A percentile compares a stretch with the other conserved stretches of the same genome.
Conservation (phyloP, 495 filamentous ascomycete species). For the Melanomma pulvis-pyrius region DNA sequence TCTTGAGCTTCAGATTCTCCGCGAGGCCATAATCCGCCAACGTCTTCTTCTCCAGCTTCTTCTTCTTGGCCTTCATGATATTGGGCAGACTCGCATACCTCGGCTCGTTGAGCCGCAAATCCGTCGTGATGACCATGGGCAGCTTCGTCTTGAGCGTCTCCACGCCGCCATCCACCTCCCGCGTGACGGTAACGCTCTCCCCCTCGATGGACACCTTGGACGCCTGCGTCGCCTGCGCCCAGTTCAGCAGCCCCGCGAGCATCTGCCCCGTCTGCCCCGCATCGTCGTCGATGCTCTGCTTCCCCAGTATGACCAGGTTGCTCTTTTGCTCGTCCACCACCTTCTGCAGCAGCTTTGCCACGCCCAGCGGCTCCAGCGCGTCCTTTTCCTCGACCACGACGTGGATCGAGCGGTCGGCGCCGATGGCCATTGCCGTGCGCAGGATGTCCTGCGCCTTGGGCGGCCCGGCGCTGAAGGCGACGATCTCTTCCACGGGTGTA, state of each 20-base stretch:
- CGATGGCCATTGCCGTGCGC: constrained; percentile 98
- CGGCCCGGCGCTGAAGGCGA: constrained; percentile 84
- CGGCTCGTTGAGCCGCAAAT: constrained; percentile 92
- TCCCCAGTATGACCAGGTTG: constrained; percentile 90
- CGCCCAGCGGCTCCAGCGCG: constrained; percentile 79
- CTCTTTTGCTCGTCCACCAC: constrained; percentile 80
- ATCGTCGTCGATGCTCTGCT: constrained; percentile 98
- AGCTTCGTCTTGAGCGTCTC: constrained; percentile 84
- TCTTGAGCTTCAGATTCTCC: constrained; percentile 75
- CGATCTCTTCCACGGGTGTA: constrained; percentile 76
- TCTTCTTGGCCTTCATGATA: constrained; percentile 99
- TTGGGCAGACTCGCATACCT: constrained; percentile 93
- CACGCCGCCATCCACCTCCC: constrained; percentile 93
- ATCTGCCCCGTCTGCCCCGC: constrained; percentile 96
- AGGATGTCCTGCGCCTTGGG: constrained; percentile 83
- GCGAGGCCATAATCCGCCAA: constrained; percentile 76
- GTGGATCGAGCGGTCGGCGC: constrained; percentile 87
- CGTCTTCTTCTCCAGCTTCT: constrained; percentile 89
- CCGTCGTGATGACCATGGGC: constrained; percentile 91
- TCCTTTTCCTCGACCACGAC: constrained; percentile 68
- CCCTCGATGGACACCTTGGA: constrained; percentile 74
- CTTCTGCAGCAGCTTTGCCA: constrained; percentile 82
- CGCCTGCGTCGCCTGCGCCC: constrained; percentile 94
- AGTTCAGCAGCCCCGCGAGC: constrained; percentile 88
- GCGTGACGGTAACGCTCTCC: constrained; percentile 68